These are phyloP conservation scores for Carex scoparia DNA, from an alignment of 176 grass and related monocot species.

Conservation along the genomic window DNA sequence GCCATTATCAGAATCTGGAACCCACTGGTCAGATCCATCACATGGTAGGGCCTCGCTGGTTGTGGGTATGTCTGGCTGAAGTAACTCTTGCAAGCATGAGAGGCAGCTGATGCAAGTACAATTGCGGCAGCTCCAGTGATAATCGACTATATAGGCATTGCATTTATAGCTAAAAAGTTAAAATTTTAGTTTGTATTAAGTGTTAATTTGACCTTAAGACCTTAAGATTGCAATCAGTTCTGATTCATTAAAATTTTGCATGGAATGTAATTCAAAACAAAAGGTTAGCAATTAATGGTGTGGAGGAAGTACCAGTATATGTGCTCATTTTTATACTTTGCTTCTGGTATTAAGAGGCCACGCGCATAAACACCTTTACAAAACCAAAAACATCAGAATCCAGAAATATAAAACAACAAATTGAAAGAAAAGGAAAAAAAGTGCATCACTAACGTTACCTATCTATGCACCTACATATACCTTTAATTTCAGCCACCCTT, in stretches of 20 bases:
- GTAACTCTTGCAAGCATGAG: constrained; percentile 53
- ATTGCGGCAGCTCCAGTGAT: constrained; percentile 53
- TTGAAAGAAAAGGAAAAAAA: not conserved
- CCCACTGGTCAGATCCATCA: not conserved
- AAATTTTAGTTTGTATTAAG: constrained; percentile 14
- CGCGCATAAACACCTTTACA: constrained; percentile 28
- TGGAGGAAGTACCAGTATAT: constrained; percentile 49
- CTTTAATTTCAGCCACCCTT: constrained; percentile 44
- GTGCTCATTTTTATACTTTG: constrained; percentile 21
- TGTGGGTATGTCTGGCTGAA: constrained; percentile 15
- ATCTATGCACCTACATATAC: constrained; percentile 33
- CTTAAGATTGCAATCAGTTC: not conserved
- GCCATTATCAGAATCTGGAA: not conserved
- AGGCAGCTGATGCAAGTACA: constrained; percentile 59
- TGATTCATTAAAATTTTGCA: not conserved
- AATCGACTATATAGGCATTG: constrained; percentile 75
- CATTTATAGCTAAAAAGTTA: constrained; percentile 47
- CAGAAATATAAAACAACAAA: not conserved
- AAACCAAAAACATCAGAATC: not conserved
- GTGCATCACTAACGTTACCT: not conserved
- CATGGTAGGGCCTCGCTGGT: not conserved
- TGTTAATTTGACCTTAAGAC: not conserved
- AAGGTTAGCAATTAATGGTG: not conserved
- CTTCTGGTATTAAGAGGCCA: constrained; percentile 26
- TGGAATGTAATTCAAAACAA: not conserved